These are phyloP conservation scores for Lenzites betulinus DNA, from an alignment of 768 basidiomycete genomes.

Conservation along the genomic window DNA sequence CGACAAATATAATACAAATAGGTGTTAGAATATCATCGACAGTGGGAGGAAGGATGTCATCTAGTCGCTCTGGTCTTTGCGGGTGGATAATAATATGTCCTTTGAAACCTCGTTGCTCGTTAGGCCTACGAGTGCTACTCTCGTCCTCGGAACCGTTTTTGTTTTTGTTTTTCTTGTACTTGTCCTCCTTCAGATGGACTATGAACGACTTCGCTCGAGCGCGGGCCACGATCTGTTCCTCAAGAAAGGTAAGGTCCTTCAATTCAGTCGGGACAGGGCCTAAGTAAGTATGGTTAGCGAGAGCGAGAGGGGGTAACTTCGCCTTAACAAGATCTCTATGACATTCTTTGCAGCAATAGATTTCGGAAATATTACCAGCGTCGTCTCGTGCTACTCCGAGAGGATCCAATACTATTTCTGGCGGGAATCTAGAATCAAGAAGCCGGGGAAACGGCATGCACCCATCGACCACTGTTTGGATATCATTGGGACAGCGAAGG, in stretches of 20 bases:
- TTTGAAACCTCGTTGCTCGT: constrained; percentile 36
- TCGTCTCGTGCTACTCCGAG: neutral
- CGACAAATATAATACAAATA: constrained; percentile 46
- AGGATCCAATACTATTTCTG: neutral
- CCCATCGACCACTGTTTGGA: too few relatives aligned
- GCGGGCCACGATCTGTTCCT: neutral
- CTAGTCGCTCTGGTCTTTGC: constrained; percentile 34
- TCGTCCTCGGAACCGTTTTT: too few relatives aligned
- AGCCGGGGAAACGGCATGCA: neutral
- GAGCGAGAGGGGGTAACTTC: neutral
- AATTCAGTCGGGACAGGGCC: neutral
- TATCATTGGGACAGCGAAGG: neutral
- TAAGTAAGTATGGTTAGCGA: neutral
- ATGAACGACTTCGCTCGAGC: neutral
- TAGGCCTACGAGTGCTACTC: too few relatives aligned
- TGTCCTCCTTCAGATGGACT: neutral
- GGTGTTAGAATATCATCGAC: constrained; percentile 38
- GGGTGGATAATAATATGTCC: constrained; percentile 47
- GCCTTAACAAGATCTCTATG: neutral
- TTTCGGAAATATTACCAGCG: neutral
- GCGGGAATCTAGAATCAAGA: neutral
- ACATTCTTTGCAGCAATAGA: neutral
- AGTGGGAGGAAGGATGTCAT: constrained; percentile 36
- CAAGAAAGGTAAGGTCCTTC: neutral
- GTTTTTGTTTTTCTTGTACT: too few relatives aligned